Evolutionary conservation across 257 asterid genomes (phyloP).

Genomic region (Fraxinus americana): DNA sequence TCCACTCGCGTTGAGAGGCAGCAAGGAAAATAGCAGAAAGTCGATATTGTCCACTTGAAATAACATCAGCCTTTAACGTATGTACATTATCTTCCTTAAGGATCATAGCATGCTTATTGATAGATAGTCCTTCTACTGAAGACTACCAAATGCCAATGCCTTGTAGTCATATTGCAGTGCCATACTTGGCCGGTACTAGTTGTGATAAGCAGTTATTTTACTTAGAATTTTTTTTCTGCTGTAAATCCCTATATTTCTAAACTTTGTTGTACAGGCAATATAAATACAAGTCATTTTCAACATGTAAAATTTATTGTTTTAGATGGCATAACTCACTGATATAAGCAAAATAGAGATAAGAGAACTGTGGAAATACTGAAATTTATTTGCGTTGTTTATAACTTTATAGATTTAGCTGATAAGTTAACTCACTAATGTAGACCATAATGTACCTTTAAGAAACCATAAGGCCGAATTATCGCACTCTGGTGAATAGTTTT

Average conservation of each 20-base stretch:
- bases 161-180: neutral
- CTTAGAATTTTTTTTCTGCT: neutral
- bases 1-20: conserved; percentile 40
- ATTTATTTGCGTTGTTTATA: too few relatives aligned
- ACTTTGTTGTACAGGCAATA: neutral
- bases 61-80: neutral
- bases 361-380: too few relatives aligned
- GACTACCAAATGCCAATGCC: neutral
- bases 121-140: neutral
- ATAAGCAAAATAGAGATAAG: too few relatives aligned
- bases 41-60: conserved; percentile 30
- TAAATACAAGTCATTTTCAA: neutral
- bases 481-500: too few relatives aligned
- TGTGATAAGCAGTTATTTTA: neutral
- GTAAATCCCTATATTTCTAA: neutral
- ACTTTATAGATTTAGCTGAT: too few relatives aligned
- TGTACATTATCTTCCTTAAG: neutral
- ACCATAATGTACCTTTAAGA: too few relatives aligned
- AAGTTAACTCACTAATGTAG: too few relatives aligned
- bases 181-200: neutral
- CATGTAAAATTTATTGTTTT: too few relatives aligned
- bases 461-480: too few relatives aligned
- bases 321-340: too few relatives aligned
- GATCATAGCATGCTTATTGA: neutral
- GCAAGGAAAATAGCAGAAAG: conserved; percentile 32